A percentile compares a stretch with the other conserved stretches of the same genome.
Conservation (phyloP, 2,329 filamentous ascomycete genomes). For the Venturia nashicola region DNA sequence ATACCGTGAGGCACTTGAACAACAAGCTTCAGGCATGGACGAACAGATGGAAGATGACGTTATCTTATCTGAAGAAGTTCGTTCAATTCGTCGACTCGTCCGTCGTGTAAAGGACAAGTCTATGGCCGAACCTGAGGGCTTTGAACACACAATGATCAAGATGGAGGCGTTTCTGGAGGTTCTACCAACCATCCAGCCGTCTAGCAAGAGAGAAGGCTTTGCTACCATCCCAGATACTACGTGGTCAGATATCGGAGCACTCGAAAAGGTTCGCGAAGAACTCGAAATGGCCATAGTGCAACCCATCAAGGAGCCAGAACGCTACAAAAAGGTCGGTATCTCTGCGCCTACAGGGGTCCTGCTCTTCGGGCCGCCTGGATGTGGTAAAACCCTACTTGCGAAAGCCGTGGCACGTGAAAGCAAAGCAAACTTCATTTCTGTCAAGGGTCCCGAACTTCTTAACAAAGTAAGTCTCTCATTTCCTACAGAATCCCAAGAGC, state of each 20-base stretch:
- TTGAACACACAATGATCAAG: conserved; percentile 43
- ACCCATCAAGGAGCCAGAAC: conserved; percentile 70
- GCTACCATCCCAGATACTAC: conserved; percentile 87
- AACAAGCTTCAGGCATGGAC: conserved; percentile 24
- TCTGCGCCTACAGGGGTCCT: conserved; percentile 74
- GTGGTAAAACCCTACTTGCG: conserved; percentile 89
- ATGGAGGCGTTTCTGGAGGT: conserved; percentile 63
- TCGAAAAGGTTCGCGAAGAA: conserved; percentile 66
- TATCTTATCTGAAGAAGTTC: conserved; percentile 15
- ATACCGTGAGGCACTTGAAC: conserved; percentile 40
- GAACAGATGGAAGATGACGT: conserved; percentile 16
- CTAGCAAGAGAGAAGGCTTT: conserved; percentile 85
- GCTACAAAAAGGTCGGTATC: conserved; percentile 67
- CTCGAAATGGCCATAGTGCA: conserved; percentile 78
- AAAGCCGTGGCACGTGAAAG: conserved; percentile 94
- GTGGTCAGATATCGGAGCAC: conserved; percentile 83
- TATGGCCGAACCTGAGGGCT: conserved; percentile 38
- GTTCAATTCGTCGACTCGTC: conserved; percentile 33
- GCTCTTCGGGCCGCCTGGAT: conserved; percentile 93
- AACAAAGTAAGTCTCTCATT: conserved; percentile 52
- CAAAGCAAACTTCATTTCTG: conserved; percentile 94
- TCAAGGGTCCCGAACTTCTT: conserved; percentile 89
- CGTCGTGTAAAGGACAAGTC: conserved; percentile 37
- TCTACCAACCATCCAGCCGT: conserved; percentile 63
- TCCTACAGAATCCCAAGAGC: not conserved